Conservation (phyloP, 192 early-diverging fungal genomes). For the Coemansia sp. region DNA sequence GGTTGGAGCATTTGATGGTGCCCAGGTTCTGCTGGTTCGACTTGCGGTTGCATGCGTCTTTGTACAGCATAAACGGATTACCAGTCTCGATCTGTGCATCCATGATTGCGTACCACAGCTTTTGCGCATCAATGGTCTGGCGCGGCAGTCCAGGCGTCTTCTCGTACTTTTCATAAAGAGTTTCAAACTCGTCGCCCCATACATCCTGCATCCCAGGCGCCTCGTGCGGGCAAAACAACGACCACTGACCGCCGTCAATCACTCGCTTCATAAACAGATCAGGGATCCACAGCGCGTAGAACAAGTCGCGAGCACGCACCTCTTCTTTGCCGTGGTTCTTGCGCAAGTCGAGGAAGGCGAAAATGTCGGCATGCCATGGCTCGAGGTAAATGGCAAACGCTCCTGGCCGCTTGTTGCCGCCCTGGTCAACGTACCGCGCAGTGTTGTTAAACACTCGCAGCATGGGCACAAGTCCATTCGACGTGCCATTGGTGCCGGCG, state of each 20-base stretch:
- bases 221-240: constrained; percentile 92
- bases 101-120: constrained; percentile 95
- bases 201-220: constrained; percentile 86
- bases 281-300: constrained; percentile 96
- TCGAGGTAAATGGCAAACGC: constrained; percentile 99
- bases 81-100: constrained; percentile 99
- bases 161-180: constrained; percentile 84
- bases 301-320: constrained; percentile 92
- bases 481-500: constrained; percentile 95
- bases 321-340: constrained; percentile 99
- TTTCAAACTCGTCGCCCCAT: constrained; percentile 93
- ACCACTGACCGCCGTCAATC: constrained; percentile 92
- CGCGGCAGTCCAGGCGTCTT: constrained; percentile 73
- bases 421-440: constrained; percentile 97
- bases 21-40: constrained; percentile 99
- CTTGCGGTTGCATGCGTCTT: constrained; percentile 99
- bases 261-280: constrained; percentile 98
- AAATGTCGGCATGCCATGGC: constrained; percentile 98
- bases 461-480: constrained; percentile 97
- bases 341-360: constrained; percentile 92
- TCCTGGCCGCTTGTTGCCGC: constrained; percentile 97
- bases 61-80: constrained; percentile 98
- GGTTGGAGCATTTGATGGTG: constrained; percentile 97
- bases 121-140: constrained; percentile 93
- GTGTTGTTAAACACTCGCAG: constrained; percentile 98